phyloP scores from a whole-genome alignment of 495 filamentous ascomycete genomes.

The Lindgomyces ingoldianus region DNA sequence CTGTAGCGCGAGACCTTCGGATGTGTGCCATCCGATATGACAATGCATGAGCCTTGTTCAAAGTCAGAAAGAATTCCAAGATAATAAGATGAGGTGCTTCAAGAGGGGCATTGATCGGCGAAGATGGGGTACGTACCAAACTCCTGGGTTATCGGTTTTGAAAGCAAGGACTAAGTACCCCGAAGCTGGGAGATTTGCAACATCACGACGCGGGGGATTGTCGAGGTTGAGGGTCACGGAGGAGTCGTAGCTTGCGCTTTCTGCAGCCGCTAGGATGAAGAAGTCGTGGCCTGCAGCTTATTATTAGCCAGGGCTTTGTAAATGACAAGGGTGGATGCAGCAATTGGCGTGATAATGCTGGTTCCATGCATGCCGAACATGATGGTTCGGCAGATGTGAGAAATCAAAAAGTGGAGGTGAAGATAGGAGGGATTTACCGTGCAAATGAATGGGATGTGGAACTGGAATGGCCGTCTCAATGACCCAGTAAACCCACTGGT shows the following conservation, averaged over 20 bases:
- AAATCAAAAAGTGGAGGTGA: no score
- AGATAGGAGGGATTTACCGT: slow-evolving; percentile 45
- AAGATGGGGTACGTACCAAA: slow-evolving; percentile 28
- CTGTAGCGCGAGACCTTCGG: slow-evolving; percentile 27
- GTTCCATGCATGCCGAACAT: no score
- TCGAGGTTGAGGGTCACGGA: slow-evolving; percentile 24
- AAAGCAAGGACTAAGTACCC: slow-evolving; percentile 44
- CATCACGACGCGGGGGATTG: slow-evolving; percentile 44
- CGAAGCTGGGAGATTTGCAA: slow-evolving; percentile 37
- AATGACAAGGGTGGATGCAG: no score
- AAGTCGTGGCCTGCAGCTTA: slow-evolving; percentile 50
- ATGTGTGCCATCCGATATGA: slow-evolving; percentile 43
- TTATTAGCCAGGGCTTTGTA: no score
- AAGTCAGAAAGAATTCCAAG: background rate
- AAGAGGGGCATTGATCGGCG: background rate
- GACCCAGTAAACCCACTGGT: slow-evolving; percentile 28
- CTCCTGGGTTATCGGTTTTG: slow-evolving; percentile 43
- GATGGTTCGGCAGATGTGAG: no score
- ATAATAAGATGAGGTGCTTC: background rate
- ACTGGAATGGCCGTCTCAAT: slow-evolving; percentile 34
- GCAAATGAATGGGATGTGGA: slow-evolving; percentile 20
- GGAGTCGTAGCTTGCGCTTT: slow-evolving; percentile 21
- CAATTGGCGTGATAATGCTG: no score
- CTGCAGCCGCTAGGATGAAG: slow-evolving; percentile 39
- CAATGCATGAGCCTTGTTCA: slow-evolving; percentile 31